Evolutionary conservation across 139 green algal species (phyloP), one percentile per base, ranked within the genome.

Genomic region (Raphidocelis subcapitata): DNA sequence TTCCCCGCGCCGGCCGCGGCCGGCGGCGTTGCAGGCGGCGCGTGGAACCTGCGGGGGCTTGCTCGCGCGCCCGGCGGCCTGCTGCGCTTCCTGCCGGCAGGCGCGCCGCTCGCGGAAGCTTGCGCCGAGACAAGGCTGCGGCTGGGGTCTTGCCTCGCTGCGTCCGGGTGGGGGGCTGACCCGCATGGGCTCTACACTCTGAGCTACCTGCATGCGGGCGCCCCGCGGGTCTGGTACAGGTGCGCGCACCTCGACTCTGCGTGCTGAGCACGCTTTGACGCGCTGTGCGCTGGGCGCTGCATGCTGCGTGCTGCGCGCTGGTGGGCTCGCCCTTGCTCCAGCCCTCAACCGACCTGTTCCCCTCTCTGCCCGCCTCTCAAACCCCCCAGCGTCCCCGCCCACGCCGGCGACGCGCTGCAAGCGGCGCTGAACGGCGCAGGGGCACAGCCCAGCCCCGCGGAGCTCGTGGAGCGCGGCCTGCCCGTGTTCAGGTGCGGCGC

Each of bases 141-240:
- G 51, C 74, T 96, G 46, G 90, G 89, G 69, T 93, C 90, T 84
- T 79, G 85, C 70, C 90, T 94, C 74, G 89, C 81, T 36, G 82
- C 86, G 51, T 93, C 91, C 68, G 89, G 85, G 76, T 97, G 93
- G 94, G 92, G 93, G 72, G 87, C 92, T 20, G 92, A 98, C 79
- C 88, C 95, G 64, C 93, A 98, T 82, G 82, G 89, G 75, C 86
- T 98, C 35, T 98, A 97, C 84, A 93, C 82, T 54, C 82, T 97
- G 66, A 97, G 94, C 77, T 98, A 98, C 83, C 76, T 93, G 44
- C 93, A 98, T 84, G 91, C 75, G 70, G 84, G 89, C 29, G 82
- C 70, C 20, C 71, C 78, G 36, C 92, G 87, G 75, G 67, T 72
- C 24, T 91, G 87, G 84, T 94, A 92, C 46, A 20, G 54, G 54